Evolutionary conservation across 2,329 filamentous ascomycete genomes (phyloP), one percentile per base, ranked within the genome.

Genomic region (Westerdykella aurantiaca): DNA sequence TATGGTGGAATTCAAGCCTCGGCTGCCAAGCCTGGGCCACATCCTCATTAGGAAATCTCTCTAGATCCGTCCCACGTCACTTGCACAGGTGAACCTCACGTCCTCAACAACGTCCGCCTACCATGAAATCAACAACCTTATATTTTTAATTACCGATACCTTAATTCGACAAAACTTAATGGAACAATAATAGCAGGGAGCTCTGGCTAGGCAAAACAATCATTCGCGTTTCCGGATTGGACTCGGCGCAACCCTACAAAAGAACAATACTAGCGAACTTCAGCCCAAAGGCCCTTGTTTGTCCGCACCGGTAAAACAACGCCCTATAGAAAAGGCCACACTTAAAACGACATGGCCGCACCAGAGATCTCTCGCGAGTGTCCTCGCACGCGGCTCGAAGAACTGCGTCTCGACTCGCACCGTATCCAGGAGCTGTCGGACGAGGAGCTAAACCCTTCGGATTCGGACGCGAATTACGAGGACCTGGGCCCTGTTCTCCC

Each of bases 401-500:
- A 64, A 41, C 56, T 60, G 33, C 39, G 58, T 14, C 46, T 53
- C 43, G 42, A 42, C 22, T 49, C 53, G 37, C 40, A 54, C 34
- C 59, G 64, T n/a, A 51, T 67, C 37, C 51, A 67, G 57, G 64
- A 67, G 43, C 53, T 68, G 33, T 64, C 64, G n/a, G 61, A 64
- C 47, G 53, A 58, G 34, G 25, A 29, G 25, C 25, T 29, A 9
- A 10, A 29, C 25, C 7, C 25, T 29, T 29, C 25, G 2, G 48
- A 50, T 22, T 13, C 34, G 9, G 52, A 60, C 31, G 42, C 56
- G 52, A 62, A 63, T 5, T 64, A 64, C 59, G 64, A 68, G 58
- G 64, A 66, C 41, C 63, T 67, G 57, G 63, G 57, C 3, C 52
- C 57, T 10, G 51, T 52, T 34, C 56, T 54, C 10, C 31, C 49